Evolutionary conservation across 1,139 yeast species (phyloP).

Genomic region (Taiozyma sp.): DNA sequence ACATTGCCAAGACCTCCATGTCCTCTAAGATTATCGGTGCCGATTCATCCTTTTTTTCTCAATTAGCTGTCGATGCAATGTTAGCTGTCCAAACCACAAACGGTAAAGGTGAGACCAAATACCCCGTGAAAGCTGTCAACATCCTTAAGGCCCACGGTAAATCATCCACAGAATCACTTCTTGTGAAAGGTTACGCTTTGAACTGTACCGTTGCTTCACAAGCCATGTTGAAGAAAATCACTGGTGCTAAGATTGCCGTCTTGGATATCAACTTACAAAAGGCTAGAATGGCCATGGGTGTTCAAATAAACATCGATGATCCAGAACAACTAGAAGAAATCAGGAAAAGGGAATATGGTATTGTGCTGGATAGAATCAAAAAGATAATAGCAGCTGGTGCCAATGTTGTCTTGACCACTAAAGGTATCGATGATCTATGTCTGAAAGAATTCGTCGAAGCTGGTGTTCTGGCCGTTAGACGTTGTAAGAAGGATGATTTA

Average conservation of each 20-base stretch:
- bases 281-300: conserved; percentile 98
- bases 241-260: conserved; percentile 82
- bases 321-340: conserved; percentile 97
- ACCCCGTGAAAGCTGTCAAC: conserved; percentile 97
- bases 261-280: conserved; percentile 93
- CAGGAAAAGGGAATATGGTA: conserved; percentile 90
- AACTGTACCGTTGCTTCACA: conserved; percentile 98
- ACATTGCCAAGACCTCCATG: conserved; percentile 97
- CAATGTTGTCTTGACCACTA: conserved; percentile 91
- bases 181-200: conserved; percentile 91
- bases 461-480: conserved; percentile 95
- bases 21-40: conserved; percentile 96
- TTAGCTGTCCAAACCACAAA: conserved; percentile 91
- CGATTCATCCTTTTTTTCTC: conserved; percentile 84
- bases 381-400: conserved; percentile 93
- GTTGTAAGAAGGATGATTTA: conserved; percentile 95
- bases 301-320: conserved; percentile 92
- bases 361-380: conserved; percentile 79
- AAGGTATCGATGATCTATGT: conserved; percentile 97
- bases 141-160: conserved; percentile 96
- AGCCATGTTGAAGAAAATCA: conserved; percentile 80
- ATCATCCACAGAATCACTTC: conserved; percentile 77
- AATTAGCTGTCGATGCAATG: conserved; percentile 93
- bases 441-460: conserved; percentile 94
- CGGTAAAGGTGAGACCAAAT: conserved; percentile 80